Percentiles rank a stretch among this genome's conserved stretches.
phyloP scores from a whole-genome alignment of 2,329 filamentous ascomycete species.

The Penicillium vulpinum region DNA sequence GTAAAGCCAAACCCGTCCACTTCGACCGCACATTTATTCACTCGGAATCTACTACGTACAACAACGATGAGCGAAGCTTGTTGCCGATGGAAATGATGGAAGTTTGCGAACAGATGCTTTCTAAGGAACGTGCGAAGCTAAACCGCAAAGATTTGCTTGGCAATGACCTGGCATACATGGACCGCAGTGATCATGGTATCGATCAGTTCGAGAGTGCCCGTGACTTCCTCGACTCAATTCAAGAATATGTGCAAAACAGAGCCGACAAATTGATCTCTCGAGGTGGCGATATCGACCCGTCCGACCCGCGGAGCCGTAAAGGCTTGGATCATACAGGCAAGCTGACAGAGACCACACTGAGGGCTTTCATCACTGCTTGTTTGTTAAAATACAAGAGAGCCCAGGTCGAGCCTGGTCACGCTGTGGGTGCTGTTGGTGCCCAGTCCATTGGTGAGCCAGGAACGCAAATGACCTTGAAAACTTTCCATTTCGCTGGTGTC shows the following conservation, averaged over 20 bases:
- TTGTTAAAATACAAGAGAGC: conserved; percentile 88
- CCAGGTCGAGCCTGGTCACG: conserved; percentile 89
- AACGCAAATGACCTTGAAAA: conserved; percentile 98
- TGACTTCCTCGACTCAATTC: conserved; percentile 76
- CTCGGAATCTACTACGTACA: conserved; percentile 71
- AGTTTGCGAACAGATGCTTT: conserved; percentile 68
- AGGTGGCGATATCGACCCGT: conserved; percentile 33
- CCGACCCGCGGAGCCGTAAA: conserved; percentile 34
- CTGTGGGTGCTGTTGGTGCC: conserved; percentile 91
- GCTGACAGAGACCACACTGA: conserved; percentile 72
- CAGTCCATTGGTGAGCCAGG: conserved; percentile 98
- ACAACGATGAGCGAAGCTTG: conserved; percentile 72
- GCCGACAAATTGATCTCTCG: conserved; percentile 59
- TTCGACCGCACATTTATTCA: conserved; percentile 91
- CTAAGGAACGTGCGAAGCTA: conserved; percentile 66
- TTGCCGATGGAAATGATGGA: conserved; percentile 70
- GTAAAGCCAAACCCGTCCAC: conserved; percentile 84
- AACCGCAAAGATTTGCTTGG: conserved; percentile 62
- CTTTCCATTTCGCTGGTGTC: conserved; percentile 99
- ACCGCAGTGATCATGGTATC: conserved; percentile 65
- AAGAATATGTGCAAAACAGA: conserved; percentile 66
- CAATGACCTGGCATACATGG: conserved; percentile 66
- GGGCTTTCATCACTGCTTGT: conserved; percentile 76
- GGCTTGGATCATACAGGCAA: conserved; percentile 73
- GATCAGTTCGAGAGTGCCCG: conserved; percentile 81